A percentile compares a stretch with the other conserved stretches of the same genome.
These are phyloP conservation scores for Chytriomyces confervae DNA, from an alignment of 192 early-diverging fungal genomes.

Conservation along the genomic window DNA sequence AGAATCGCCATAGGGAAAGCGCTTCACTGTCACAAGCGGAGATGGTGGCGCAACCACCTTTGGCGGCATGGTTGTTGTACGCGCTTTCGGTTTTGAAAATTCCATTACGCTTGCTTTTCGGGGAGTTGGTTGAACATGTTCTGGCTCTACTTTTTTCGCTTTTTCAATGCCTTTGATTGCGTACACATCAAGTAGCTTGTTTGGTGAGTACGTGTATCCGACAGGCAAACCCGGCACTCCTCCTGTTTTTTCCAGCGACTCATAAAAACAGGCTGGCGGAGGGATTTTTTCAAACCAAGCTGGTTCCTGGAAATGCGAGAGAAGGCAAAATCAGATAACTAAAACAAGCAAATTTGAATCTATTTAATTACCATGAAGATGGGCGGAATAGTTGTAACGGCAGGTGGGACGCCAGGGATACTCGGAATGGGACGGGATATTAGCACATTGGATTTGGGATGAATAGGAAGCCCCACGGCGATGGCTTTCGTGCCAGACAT, in stretches of 20 bases:
- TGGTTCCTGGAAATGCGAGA: slow-evolving; percentile 21
- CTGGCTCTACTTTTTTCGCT: slow-evolving; percentile 5
- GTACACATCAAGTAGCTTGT: slow-evolving; percentile 47
- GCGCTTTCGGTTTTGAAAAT: not conserved
- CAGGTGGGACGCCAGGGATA: slow-evolving; percentile 62
- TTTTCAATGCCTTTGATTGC: slow-evolving; percentile 36
- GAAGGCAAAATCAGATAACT: not conserved
- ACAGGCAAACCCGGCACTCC: slow-evolving; percentile 54
- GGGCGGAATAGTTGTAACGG: slow-evolving; percentile 60
- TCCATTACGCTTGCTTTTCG: not conserved
- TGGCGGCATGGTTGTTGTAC: not conserved
- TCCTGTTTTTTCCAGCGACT: slow-evolving; percentile 54
- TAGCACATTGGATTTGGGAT: slow-evolving; percentile 60
- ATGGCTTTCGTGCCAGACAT: slow-evolving; percentile 59
- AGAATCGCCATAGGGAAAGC: too few relatives aligned
- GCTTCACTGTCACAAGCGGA: not conserved
- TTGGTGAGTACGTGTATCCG: slow-evolving; percentile 58
- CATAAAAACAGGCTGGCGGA: slow-evolving; percentile 50
- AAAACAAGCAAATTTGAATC: slow-evolving; percentile 20
- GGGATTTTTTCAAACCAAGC: slow-evolving; percentile 54
- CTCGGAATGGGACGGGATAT: slow-evolving; percentile 55
- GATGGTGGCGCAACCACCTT: not conserved
- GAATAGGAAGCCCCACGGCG: slow-evolving; percentile 59
- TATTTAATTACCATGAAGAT: slow-evolving; percentile 55
- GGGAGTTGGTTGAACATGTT: not conserved